Evolutionary conservation across 768 basidiomycete species (phyloP).

Genomic region (Trichaptum fuscoviolaceum): DNA sequence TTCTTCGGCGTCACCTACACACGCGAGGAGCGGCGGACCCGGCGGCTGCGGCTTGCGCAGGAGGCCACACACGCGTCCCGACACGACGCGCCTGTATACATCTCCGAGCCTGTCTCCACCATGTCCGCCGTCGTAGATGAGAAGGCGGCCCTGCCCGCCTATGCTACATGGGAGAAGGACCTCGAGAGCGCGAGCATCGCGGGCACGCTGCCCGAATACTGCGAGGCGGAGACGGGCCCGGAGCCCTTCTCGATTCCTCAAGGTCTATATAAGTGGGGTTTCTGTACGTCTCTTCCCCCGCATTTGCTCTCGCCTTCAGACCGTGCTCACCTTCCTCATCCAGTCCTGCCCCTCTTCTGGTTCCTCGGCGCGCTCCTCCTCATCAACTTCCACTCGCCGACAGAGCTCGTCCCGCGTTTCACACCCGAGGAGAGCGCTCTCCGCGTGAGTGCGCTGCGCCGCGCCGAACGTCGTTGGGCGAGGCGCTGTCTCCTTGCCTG

Average conservation of each 20-base stretch:
- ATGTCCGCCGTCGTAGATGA: background rate
- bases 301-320: background rate
- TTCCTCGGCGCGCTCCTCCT: slow-evolving; percentile 2
- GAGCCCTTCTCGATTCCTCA: background rate
- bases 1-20: slow-evolving; percentile 1
- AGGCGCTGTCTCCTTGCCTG: background rate
- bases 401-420: background rate
- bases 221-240: background rate
- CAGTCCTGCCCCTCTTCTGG: background rate
- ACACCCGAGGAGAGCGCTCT: background rate
- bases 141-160: background rate
- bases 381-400: slow-evolving; percentile 1
- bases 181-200: background rate
- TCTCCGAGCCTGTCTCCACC: background rate
- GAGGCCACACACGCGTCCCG: background rate
- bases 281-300: slow-evolving; percentile 1
- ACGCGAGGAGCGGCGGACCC: background rate
- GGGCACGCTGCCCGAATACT: background rate
- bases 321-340: background rate
- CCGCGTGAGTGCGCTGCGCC: background rate
- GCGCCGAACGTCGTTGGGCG: background rate
- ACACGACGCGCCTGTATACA: background rate
- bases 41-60: background rate
- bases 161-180: background rate
- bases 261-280: background rate